These are phyloP conservation scores for Crithidia expoeki DNA, from an alignment of 208 protist species.

Conservation along the genomic window DNA sequence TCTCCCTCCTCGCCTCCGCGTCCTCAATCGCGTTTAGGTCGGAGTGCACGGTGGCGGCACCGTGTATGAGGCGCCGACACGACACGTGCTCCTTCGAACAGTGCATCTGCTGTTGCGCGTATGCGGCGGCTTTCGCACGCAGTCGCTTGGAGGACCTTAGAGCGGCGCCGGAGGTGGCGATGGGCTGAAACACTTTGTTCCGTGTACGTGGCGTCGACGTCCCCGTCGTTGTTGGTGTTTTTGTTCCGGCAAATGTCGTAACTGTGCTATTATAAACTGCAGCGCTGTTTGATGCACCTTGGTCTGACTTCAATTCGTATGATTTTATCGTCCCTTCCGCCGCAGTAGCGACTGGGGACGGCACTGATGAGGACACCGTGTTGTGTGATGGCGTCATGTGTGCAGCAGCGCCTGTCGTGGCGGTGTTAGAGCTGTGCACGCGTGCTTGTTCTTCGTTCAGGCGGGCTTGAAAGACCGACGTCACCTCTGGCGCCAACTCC, in stretches of 20 bases:
- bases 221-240: not conserved
- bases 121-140: conserved; percentile 11
- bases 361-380: not conserved
- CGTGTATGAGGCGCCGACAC: not conserved
- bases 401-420: too few relatives aligned
- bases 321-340: not conserved
- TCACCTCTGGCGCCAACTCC: conserved; percentile 7
- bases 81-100: not conserved
- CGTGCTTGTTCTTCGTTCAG: conserved; percentile 8
- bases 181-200: not conserved
- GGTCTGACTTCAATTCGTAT: not conserved
- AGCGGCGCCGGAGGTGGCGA: not conserved
- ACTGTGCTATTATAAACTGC: not conserved
- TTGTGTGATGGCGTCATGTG: not conserved
- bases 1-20: not conserved
- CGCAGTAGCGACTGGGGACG: not conserved
- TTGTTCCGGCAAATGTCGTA: not conserved
- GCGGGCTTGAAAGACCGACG: conserved; percentile 1
- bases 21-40: not conserved
- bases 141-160: conserved; percentile 11
- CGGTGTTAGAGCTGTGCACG: not conserved
- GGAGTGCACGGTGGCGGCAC: not conserved
- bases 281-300: not conserved
- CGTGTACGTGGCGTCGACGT: not conserved
- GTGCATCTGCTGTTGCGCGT: conserved; percentile 6